Percentiles rank a stretch among this genome's conserved stretches.
These are phyloP conservation scores for Bigelowiella natans DNA, from an alignment of 78 protist species.

Conservation along the genomic window DNA sequence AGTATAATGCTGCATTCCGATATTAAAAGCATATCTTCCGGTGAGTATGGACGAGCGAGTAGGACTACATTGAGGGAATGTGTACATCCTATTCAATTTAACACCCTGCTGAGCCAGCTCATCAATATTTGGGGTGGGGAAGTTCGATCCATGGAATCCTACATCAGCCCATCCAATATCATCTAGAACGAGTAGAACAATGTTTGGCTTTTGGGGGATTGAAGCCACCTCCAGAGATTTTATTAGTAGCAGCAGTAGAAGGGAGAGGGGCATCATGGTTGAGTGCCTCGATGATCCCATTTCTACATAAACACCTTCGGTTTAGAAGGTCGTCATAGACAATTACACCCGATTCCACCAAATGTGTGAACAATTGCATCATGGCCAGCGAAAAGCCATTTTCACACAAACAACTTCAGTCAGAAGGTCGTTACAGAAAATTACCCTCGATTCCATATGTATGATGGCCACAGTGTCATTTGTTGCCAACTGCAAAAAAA, in stretches of 20 bases:
- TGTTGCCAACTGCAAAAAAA: no score
- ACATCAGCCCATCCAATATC: constrained; percentile 30
- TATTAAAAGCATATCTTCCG: constrained; percentile 23
- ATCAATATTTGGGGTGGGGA: constrained; percentile 29
- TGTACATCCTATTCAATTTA: constrained; percentile 9
- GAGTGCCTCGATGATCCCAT: no score
- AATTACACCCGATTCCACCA: no score
- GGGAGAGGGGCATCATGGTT: no score
- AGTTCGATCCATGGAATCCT: not conserved
- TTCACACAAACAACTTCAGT: no score
- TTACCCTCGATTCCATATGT: no score
- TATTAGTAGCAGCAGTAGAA: not conserved
- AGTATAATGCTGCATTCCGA: not conserved
- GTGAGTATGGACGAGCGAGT: constrained; percentile 18
- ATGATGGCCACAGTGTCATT: no score
- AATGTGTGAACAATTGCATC: no score
- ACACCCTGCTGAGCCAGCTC: not conserved
- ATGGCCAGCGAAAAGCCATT: no score
- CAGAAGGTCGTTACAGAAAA: no score
- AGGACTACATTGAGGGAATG: constrained; percentile 19
- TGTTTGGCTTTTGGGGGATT: constrained; percentile 31
- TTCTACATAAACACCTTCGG: no score
- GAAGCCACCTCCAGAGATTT: not conserved
- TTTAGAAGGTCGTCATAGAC: no score
- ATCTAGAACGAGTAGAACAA: constrained; percentile 22